Percentiles rank a stretch among this genome's conserved stretches.
Conservation (phyloP, 139 green algal species). For the Spirogloea muscicola region DNA sequence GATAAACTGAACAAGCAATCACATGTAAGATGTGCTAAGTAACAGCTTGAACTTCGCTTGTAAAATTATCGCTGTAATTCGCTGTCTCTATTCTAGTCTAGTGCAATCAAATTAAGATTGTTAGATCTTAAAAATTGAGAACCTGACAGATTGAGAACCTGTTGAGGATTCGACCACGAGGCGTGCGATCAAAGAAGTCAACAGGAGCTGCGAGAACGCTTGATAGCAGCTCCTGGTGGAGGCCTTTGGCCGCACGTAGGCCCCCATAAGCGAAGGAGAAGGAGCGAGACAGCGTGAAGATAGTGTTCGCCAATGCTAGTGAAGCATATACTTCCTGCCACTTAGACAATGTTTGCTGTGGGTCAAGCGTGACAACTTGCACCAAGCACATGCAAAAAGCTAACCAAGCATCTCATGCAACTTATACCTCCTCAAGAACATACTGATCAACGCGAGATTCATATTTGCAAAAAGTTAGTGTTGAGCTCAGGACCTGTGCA, state of each 20-base stretch:
- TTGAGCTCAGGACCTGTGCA: neutral
- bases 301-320: slow-evolving; percentile 49
- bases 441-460: neutral
- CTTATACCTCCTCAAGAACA: neutral
- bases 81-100: too few species aligned
- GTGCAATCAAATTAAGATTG: too few species aligned
- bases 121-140: too few species aligned
- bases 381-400: neutral
- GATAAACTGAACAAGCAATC: too few species aligned
- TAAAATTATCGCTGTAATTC: too few species aligned
- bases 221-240: slow-evolving; percentile 63
- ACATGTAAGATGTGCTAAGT: too few species aligned
- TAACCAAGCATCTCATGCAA: neutral
- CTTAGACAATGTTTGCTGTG: neutral
- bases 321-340: neutral
- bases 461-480: too few species aligned
- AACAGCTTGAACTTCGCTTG: too few species aligned
- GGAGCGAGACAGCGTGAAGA: slow-evolving; percentile 65
- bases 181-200: slow-evolving; percentile 87
- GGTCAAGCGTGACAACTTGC: neutral
- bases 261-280: slow-evolving; percentile 79
- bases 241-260: slow-evolving; percentile 24
- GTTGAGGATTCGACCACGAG: slow-evolving; percentile 82
- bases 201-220: slow-evolving; percentile 68
- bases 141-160: too few species aligned